Evolutionary conservation across 2,329 filamentous ascomycete genomes (phyloP), one percentile per base, ranked within the genome.

Genomic region (Phoma herbarum): DNA sequence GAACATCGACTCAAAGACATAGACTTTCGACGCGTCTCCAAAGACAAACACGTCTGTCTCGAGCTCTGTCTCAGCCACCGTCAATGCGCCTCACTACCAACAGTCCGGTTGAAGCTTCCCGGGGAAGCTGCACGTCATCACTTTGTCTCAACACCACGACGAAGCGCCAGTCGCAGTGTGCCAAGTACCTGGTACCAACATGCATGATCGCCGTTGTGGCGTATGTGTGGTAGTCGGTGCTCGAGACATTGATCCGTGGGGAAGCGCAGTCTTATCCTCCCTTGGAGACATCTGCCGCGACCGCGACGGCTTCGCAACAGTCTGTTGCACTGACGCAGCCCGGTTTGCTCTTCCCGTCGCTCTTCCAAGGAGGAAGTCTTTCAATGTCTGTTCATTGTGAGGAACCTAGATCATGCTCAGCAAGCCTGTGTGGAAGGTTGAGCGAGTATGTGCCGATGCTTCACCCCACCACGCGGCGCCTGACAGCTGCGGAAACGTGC

Each of bases 291-390:
- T 51, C 35, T 11, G 22, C 23, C 20, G 23, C 52, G 8, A 43
- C 31, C 31, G 25, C 33, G 25, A 51, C 25, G 14, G 20, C 39
- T 46, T 22, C 23, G 42, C 18, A 46, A 31, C 39, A 48, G 31
- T 26, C 33, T 53, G 61, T 64, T 28, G 58, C 46, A 67, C 65
- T 62, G 58, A 64, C 52, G 53, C 60, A 67, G 35, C 53, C 23
- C 31, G 20, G 29, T 31, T 22, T 26, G 20, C 10, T 25, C 18
- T 16, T n/a, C 14, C 10, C 20, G 31, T 14, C 16, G 28, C 20
- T 4, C 10, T 43, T 3, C 18, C 10, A 20, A n/a, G 22, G 10
- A 20, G 11, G 2, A 29, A 37, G 6, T 8, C 9, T 35, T 35
- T 7, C n/a, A 35, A 35, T 14, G 16, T 35, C 7, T 6, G 31